phyloP scores from a whole-genome alignment of 2,329 filamentous ascomycete species.

The Colletotrichum sp. region DNA sequence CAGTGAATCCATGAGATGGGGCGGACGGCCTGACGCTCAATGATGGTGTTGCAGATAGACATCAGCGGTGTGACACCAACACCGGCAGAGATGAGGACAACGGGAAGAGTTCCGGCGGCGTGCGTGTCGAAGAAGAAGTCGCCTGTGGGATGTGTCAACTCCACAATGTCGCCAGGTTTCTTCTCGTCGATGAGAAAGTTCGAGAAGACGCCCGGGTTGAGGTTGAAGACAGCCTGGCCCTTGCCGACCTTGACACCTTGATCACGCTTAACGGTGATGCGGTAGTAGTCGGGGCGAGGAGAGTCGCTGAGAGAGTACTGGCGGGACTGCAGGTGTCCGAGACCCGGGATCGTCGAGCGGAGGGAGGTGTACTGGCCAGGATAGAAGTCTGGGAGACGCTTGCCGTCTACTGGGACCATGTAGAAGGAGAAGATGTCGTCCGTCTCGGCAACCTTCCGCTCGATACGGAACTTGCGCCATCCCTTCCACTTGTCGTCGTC shows the following conservation, averaged over 20 bases:
- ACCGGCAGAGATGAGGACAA: slow-evolving; percentile 67
- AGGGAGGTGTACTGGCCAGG: slow-evolving; percentile 78
- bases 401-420: slow-evolving; percentile 66
- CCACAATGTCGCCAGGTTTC: slow-evolving; percentile 64
- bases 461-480: slow-evolving; percentile 72
- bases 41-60: slow-evolving; percentile 63
- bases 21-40: slow-evolving; percentile 47
- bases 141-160: slow-evolving; percentile 70
- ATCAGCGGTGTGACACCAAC: slow-evolving; percentile 65
- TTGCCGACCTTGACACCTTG: slow-evolving; percentile 44
- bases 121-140: slow-evolving; percentile 62
- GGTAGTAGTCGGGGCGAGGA: slow-evolving; percentile 65
- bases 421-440: slow-evolving; percentile 75
- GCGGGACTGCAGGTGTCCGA: slow-evolving; percentile 66
- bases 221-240: slow-evolving; percentile 47
- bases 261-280: slow-evolving; percentile 75
- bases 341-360: slow-evolving; percentile 58
- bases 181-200: slow-evolving; percentile 71
- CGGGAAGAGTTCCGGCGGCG: slow-evolving; percentile 43
- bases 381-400: slow-evolving; percentile 65
- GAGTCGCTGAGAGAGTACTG: slow-evolving; percentile 77
- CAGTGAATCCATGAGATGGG: slow-evolving; percentile 66
- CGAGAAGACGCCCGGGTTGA: slow-evolving; percentile 69
- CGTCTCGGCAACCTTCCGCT: slow-evolving; percentile 68
- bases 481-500: slow-evolving; percentile 60